These are phyloP conservation scores for Jaenimonas drosophilae DNA, from an alignment of 208 protist species.

Conservation along the genomic window DNA sequence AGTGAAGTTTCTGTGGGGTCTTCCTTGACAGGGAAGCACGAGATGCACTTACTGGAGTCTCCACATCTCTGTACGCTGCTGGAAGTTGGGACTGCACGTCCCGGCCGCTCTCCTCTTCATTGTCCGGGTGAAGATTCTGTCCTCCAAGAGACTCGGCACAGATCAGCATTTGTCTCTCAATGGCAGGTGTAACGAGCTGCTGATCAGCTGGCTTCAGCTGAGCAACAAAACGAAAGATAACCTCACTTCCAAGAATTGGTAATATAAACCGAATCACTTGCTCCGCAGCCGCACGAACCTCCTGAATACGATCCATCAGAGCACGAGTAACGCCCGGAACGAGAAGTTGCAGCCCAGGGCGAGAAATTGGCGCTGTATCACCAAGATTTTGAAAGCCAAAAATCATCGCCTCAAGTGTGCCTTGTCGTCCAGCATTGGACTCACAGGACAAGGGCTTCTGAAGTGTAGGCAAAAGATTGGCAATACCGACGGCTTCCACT, in stretches of 20 bases:
- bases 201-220: constrained; percentile 73
- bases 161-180: constrained; percentile 66
- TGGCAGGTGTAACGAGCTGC: constrained; percentile 46
- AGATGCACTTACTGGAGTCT: too few relatives aligned
- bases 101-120: too few relatives aligned
- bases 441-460: constrained; percentile 68
- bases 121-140: too few relatives aligned
- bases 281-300: constrained; percentile 71
- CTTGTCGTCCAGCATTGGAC: constrained; percentile 61
- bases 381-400: constrained; percentile 45
- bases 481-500: constrained; percentile 55
- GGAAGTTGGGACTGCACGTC: too few relatives aligned
- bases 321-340: constrained; percentile 42
- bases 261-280: constrained; percentile 57
- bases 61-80: too few relatives aligned
- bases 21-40: too few relatives aligned
- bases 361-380: constrained; percentile 24
- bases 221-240: constrained; percentile 35
- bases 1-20: too few relatives aligned
- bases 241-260: constrained; percentile 50
- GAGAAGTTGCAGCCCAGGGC: constrained; percentile 30
- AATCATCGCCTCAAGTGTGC: constrained; percentile 63
- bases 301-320: constrained; percentile 75
- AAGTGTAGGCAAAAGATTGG: constrained; percentile 46
- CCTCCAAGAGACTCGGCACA: too few relatives aligned